These are phyloP conservation scores for Populus davidiana DNA, from an alignment of 345 rosid species.

Conservation along the genomic window DNA sequence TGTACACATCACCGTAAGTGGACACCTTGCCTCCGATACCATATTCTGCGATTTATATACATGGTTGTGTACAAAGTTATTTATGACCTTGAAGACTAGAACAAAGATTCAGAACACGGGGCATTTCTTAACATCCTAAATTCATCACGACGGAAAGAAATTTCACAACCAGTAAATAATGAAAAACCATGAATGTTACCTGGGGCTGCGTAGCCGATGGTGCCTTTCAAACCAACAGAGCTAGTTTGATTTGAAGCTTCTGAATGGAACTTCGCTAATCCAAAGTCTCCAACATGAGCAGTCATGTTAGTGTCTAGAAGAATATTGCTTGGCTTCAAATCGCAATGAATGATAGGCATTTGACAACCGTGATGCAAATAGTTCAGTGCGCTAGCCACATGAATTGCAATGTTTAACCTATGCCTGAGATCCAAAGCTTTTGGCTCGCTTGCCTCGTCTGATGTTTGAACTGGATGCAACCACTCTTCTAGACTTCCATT, in stretches of 20 bases:
- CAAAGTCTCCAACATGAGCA: not conserved
- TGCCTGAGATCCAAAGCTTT: too few relatives aligned
- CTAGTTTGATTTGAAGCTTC: not conserved
- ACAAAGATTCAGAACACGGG: too few relatives aligned
- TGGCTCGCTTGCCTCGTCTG: too few relatives aligned
- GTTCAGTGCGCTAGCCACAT: not conserved
- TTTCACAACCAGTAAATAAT: too few relatives aligned
- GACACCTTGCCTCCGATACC: not conserved
- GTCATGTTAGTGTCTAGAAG: slow-evolving; percentile 11
- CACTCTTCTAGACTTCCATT: too few relatives aligned
- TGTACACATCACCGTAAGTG: slow-evolving; percentile 20
- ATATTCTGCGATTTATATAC: not conserved
- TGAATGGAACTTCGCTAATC: not conserved
- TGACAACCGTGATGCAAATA: not conserved
- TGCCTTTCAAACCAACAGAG: not conserved
- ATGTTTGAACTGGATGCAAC: too few relatives aligned
- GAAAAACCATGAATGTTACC: not conserved
- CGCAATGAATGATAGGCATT: not conserved
- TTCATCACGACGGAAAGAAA: too few relatives aligned
- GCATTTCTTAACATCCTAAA: too few relatives aligned
- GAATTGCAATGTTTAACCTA: not conserved
- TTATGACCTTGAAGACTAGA: too few relatives aligned
- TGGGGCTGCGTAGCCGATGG: slow-evolving; percentile 1
- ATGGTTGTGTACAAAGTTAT: not conserved
- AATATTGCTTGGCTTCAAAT: too few relatives aligned